phyloP scores from a whole-genome alignment of 2,329 filamentous ascomycete genomes.

The Aureobasidium sp. region DNA sequence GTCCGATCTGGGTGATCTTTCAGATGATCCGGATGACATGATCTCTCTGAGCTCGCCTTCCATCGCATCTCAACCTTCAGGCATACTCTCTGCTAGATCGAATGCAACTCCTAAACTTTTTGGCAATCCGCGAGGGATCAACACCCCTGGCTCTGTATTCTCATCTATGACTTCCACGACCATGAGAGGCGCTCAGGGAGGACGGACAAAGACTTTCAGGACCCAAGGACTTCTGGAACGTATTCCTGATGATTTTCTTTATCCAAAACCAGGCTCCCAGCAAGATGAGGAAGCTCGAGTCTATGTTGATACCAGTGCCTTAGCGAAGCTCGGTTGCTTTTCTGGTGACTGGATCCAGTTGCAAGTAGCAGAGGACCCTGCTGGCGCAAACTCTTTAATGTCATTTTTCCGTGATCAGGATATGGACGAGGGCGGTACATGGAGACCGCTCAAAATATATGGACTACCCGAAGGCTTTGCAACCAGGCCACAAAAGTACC shows the following conservation, averaged over 20 bases:
- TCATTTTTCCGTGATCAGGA: constrained; percentile 45
- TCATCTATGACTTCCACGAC: constrained; percentile 84
- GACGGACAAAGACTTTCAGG: constrained; percentile 74
- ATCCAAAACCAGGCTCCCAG: constrained; percentile 75
- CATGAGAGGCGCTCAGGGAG: constrained; percentile 59
- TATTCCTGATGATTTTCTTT: constrained; percentile 71
- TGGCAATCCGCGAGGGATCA: constrained; percentile 65
- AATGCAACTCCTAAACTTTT: constrained; percentile 73
- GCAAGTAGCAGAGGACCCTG: constrained; percentile 67
- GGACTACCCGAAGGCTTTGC: constrained; percentile 70
- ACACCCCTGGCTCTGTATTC: constrained; percentile 81
- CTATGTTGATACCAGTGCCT: constrained; percentile 79
- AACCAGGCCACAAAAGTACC: constrained; percentile 46
- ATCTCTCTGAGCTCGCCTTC: constrained; percentile 80
- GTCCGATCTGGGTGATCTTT: constrained; percentile 61
- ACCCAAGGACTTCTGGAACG: constrained; percentile 66
- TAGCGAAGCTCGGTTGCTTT: constrained; percentile 90
- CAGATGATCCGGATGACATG: constrained; percentile 90
- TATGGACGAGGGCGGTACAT: constrained; percentile 55
- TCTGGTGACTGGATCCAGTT: constrained; percentile 94
- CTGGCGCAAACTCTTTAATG: constrained; percentile 23
- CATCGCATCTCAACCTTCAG: constrained; percentile 68
- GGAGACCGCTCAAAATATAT: constrained; percentile 83
- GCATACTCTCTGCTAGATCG: constrained; percentile 71
- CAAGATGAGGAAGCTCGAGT: constrained; percentile 83